Percentiles rank a stretch among this genome's conserved stretches.
Evolutionary conservation across 2,329 filamentous ascomycete genomes (phyloP).

Genomic region (Curvularia eragrostidis): DNA sequence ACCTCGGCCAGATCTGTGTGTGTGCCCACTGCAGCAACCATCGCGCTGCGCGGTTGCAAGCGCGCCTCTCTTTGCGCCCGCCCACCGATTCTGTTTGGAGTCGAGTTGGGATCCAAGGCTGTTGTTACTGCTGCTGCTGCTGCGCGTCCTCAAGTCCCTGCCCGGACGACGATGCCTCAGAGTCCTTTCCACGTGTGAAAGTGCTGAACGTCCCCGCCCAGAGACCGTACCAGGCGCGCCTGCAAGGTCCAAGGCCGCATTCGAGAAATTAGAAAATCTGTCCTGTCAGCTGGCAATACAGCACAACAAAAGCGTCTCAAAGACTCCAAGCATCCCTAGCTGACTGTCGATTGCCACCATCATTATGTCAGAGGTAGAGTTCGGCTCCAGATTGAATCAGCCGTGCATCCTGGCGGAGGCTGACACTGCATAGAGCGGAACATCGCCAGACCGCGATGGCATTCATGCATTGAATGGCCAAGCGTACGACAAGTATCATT

Average conservation of each 20-base stretch:
- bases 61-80: background rate
- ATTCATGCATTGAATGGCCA: conserved; percentile 13
- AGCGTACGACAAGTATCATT: conserved; percentile 17
- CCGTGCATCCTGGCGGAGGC: background rate
- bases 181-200: conserved; percentile 12
- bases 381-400: background rate
- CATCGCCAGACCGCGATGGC: conserved; percentile 15
- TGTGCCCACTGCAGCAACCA: conserved; percentile 4
- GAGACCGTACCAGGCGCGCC: conserved; percentile 5
- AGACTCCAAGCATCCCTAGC: background rate
- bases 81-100: background rate
- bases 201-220: conserved; percentile 5
- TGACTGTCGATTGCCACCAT: background rate
- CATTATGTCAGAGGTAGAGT: conserved; percentile 17
- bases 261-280: background rate
- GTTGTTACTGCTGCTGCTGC: background rate
- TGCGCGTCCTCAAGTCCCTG: conserved; percentile 9
- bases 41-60: conserved; percentile 11
- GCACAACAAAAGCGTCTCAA: background rate
- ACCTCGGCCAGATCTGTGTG: conserved; percentile 6
- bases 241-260: background rate
- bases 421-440: conserved; percentile 10
- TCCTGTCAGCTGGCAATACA: background rate
- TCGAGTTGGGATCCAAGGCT: background rate
- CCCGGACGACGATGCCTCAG: conserved; percentile 9